Conservation (phyloP, 345 rosid genomes). For the Brassica nigra region DNA sequence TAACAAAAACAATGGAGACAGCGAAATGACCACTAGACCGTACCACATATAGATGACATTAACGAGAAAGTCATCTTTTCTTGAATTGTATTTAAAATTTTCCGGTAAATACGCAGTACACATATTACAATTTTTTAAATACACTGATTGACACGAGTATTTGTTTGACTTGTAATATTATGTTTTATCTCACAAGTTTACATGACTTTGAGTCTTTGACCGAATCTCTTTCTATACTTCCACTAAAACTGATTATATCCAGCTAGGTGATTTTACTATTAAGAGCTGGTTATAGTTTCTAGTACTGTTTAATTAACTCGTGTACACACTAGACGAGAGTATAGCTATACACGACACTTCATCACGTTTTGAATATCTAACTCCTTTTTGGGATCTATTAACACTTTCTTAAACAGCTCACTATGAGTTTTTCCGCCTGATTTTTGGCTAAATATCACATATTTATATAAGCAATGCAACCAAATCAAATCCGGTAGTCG, state of each 20-base stretch:
- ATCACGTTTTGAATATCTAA: not conserved
- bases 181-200: not conserved
- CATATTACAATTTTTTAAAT: not conserved
- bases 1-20: not conserved
- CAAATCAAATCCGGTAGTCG: not conserved
- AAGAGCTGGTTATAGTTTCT: not conserved
- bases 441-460: not conserved
- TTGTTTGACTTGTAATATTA: not conserved
- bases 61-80: not conserved
- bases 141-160: not conserved
- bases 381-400: not conserved
- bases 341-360: not conserved
- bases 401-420: not conserved
- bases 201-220: not conserved
- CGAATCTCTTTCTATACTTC: not conserved
- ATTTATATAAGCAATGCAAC: not conserved
- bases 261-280: not conserved
- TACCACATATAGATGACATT: not conserved
- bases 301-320: not conserved
- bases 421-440: not conserved
- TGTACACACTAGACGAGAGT: not conserved
- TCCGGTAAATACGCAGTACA: not conserved
- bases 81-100: not conserved
- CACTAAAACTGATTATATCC: not conserved
- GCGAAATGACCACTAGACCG: not conserved